Evolutionary conservation across 139 green algal genomes (phyloP).

Genomic region (Desmodesmus armatus): DNA sequence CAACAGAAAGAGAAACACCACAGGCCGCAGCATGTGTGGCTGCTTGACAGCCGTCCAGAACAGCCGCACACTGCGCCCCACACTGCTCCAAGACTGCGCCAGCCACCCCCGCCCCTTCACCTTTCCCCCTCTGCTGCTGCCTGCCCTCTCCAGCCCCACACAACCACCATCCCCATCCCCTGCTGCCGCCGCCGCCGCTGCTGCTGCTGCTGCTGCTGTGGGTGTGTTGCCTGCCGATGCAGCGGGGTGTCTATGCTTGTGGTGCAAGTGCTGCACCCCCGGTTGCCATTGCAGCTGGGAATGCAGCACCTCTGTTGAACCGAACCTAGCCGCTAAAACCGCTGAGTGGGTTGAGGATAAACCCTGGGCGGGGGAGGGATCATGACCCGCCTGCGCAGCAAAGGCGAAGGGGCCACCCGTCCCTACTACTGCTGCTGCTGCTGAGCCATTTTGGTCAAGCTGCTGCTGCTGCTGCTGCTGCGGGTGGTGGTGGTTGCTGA

Average conservation of each 20-base stretch:
- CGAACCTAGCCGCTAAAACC: no score
- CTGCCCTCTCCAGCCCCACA: neutral
- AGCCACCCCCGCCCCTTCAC: neutral
- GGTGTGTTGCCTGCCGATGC: no score
- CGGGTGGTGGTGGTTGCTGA: neutral
- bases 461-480: neutral
- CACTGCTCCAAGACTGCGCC: neutral
- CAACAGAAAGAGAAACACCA: conserved; percentile 32
- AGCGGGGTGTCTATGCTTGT: no score
- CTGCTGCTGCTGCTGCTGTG: no score
- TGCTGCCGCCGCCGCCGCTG: neutral
- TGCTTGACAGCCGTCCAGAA: conserved; percentile 35
- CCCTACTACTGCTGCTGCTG: neutral
- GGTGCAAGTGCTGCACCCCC: no score
- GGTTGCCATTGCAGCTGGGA: no score
- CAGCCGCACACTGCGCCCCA: neutral
- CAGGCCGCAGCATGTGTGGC: conserved; percentile 29
- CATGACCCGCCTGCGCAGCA: no score
- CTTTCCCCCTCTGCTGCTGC: neutral
- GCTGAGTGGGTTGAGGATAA: no score
- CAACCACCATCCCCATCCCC: neutral
- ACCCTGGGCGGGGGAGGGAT: no score
- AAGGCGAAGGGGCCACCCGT: no score
- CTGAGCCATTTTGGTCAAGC: no score
- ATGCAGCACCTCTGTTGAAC: no score